These are phyloP conservation scores for Botrytis elliptica DNA, from an alignment of 2,329 filamentous ascomycete genomes.

Conservation along the genomic window DNA sequence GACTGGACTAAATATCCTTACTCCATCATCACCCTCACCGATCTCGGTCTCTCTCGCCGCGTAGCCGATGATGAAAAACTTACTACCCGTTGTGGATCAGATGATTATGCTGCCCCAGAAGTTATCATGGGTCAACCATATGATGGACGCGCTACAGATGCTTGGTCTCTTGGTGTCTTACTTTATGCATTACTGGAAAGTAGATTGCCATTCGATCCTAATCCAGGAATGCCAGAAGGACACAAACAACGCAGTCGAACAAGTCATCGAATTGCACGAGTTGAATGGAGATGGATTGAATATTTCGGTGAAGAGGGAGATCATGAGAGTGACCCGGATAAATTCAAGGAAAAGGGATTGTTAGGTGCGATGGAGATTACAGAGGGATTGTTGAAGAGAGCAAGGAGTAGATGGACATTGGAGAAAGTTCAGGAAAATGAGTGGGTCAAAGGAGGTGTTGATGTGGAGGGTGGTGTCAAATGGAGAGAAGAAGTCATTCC, in stretches of 20 bases:
- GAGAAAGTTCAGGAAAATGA: constrained; percentile 67
- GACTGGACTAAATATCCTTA: constrained; percentile 77
- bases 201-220: constrained; percentile 88
- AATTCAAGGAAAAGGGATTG: constrained; percentile 63
- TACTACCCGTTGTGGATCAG: constrained; percentile 90
- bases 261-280: constrained; percentile 89
- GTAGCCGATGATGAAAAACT: constrained; percentile 84
- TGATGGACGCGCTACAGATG: constrained; percentile 86
- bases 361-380: constrained; percentile 77
- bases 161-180: constrained; percentile 91
- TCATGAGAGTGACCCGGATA: constrained; percentile 66
- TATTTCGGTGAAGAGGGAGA: constrained; percentile 83
- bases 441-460: constrained; percentile 76
- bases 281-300: constrained; percentile 93
- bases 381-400: constrained; percentile 80
- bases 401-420: constrained; percentile 73
- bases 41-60: constrained; percentile 83
- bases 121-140: constrained; percentile 95
- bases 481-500: constrained; percentile 53
- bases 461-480: constrained; percentile 60
- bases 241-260: constrained; percentile 76
- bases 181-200: constrained; percentile 92
- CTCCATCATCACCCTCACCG: constrained; percentile 83
- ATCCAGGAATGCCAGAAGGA: constrained; percentile 74
- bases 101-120: constrained; percentile 96